These are phyloP conservation scores for Metschnikowia arizonensis DNA, from an alignment of 805 yeast species.

Conservation along the genomic window DNA sequence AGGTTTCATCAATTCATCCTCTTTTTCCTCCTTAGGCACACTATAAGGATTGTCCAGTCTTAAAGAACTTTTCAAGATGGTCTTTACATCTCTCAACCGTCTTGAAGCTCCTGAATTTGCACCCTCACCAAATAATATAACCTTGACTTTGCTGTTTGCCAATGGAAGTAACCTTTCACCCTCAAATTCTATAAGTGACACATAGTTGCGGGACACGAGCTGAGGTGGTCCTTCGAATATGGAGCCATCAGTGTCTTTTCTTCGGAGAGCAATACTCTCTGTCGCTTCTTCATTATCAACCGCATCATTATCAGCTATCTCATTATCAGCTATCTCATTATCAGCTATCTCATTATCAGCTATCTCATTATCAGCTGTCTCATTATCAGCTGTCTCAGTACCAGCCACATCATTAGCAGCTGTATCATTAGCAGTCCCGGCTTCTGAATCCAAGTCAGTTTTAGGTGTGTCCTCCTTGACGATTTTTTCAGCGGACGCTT, in stretches of 20 bases:
- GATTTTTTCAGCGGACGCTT: background rate
- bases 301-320: too few species aligned
- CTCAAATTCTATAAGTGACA: slow-evolving; percentile 51
- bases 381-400: too few species aligned
- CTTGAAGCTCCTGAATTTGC: slow-evolving; percentile 49
- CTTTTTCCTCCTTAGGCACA: slow-evolving; percentile 26
- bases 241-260: slow-evolving; percentile 15
- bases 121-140: slow-evolving; percentile 58
- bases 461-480: background rate
- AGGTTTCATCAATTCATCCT: slow-evolving; percentile 32
- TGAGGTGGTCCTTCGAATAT: slow-evolving; percentile 68
- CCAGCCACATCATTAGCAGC: background rate
- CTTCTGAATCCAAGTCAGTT: background rate
- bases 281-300: slow-evolving; percentile 7
- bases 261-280: background rate
- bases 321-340: too few species aligned
- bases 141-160: slow-evolving; percentile 25
- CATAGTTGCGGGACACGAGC: slow-evolving; percentile 49
- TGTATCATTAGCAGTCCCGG: slow-evolving; percentile 4
- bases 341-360: too few species aligned
- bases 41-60: slow-evolving; percentile 42
- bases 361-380: too few species aligned
- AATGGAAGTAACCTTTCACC: slow-evolving; percentile 25
- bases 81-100: slow-evolving; percentile 53
- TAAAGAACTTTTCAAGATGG: slow-evolving; percentile 29